Conservation (phyloP, 495 filamentous ascomycete species). For the Penicillium nucicola region DNA sequence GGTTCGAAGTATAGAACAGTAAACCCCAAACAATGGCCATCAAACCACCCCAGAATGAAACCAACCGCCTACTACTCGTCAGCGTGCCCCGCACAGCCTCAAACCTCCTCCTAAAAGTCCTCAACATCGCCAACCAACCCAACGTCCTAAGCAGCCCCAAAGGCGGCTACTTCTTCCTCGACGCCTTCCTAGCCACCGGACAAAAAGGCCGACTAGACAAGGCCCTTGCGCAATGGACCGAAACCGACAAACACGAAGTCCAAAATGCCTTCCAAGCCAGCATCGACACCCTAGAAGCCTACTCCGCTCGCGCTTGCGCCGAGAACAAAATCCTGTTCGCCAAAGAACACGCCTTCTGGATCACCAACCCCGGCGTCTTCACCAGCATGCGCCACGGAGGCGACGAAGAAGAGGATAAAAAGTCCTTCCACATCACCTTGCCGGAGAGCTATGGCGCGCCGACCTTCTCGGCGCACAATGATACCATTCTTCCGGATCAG, state of each 20-base stretch:
- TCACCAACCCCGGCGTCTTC: slow-evolving; percentile 9
- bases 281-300: slow-evolving; percentile 25
- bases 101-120: slow-evolving; percentile 36
- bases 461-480: slow-evolving; percentile 27
- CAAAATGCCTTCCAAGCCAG: slow-evolving; percentile 12
- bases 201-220: slow-evolving; percentile 1
- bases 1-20: not conserved
- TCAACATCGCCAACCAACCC: slow-evolving; percentile 37
- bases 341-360: slow-evolving; percentile 39
- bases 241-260: slow-evolving; percentile 11
- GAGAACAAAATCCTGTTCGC: slow-evolving; percentile 31
- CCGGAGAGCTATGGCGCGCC: slow-evolving; percentile 9
- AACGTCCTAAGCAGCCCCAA: slow-evolving; percentile 18
- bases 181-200: slow-evolving; percentile 10
- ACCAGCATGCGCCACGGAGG: not conserved
- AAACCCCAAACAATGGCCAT: not conserved
- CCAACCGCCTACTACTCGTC: slow-evolving; percentile 17
- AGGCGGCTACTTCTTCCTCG: slow-evolving; percentile 41
- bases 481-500: slow-evolving; percentile 39
- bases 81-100: slow-evolving; percentile 43
- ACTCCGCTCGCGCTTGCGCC: slow-evolving; percentile 15
- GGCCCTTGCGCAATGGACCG: slow-evolving; percentile 26
- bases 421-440: not conserved
- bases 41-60: not conserved
- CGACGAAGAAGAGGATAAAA: not conserved